phyloP scores from a whole-genome alignment of 345 rosid species.

The Eucalyptus coolabah region DNA sequence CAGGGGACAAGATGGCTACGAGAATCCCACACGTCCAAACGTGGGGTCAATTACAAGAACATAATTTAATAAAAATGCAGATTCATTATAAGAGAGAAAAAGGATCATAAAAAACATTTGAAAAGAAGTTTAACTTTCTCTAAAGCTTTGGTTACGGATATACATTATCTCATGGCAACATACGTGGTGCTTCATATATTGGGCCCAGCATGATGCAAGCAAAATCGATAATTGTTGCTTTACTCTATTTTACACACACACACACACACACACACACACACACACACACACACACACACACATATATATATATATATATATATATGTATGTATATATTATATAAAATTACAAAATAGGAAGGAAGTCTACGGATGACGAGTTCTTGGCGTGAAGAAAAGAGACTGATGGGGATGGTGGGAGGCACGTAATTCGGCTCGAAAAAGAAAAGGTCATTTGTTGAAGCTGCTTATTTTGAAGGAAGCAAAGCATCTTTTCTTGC shows the following conservation, averaged over 20 bases:
- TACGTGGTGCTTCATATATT: not conserved
- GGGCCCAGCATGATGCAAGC: not conserved
- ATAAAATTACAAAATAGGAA: not conserved
- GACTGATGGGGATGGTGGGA: not conserved
- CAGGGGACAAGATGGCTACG: not conserved
- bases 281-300: accelerated
- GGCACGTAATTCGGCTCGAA: not conserved
- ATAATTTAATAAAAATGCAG: not conserved
- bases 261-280: no score
- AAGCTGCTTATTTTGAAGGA: not conserved
- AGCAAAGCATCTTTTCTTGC: not conserved
- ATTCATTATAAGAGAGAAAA: not conserved
- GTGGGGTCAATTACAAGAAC: not conserved
- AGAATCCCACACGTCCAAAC: not conserved
- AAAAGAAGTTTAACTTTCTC: not conserved
- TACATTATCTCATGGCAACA: not conserved
- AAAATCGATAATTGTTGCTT: not conserved
- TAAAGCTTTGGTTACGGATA: not conserved
- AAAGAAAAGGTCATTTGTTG: not conserved
- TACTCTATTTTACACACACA: not conserved
- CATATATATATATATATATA: no score
- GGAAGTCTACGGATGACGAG: not conserved
- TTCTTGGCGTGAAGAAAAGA: not conserved
- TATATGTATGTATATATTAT: no score
- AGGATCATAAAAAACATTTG: not conserved